Conservation (phyloP, 2,329 filamentous ascomycete genomes). For the Colletotrichum magnum region DNA sequence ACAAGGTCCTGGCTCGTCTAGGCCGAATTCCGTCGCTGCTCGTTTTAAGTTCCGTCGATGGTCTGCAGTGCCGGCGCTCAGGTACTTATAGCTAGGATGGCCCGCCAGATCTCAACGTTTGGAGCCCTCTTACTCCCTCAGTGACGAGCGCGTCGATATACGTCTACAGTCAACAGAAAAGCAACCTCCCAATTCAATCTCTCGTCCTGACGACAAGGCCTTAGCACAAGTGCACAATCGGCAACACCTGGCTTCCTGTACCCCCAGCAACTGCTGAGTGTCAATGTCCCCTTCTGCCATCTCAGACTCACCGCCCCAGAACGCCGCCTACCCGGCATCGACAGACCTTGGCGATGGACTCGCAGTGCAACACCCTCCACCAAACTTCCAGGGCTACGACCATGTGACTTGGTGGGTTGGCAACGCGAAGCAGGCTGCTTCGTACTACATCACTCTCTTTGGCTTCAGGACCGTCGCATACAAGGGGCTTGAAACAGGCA, state of each 20-base stretch:
- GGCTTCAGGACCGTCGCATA: constrained; percentile 89
- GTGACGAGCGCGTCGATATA: neutral
- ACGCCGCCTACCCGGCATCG: constrained; percentile 57
- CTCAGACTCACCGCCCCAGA: constrained; percentile 62
- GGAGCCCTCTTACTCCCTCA: neutral
- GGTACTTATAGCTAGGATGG: constrained; percentile 14
- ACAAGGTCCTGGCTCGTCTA: neutral
- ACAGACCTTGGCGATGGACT: constrained; percentile 61
- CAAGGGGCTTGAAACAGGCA: constrained; percentile 89
- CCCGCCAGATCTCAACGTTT: constrained; percentile 3
- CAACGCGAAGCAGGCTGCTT: constrained; percentile 94
- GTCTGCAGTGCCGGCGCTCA: constrained; percentile 8
- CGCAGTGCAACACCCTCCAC: constrained; percentile 64
- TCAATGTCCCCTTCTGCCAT: constrained; percentile 73
- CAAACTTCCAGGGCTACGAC: constrained; percentile 86
- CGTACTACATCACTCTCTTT: constrained; percentile 90
- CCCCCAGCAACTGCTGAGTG: constrained; percentile 41
- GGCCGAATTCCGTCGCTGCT: constrained; percentile 29
- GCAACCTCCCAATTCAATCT: neutral
- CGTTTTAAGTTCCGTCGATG: constrained; percentile 16
- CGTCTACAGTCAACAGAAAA: neutral
- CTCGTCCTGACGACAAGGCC: neutral
- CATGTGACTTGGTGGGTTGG: constrained; percentile 97
- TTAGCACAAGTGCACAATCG: neutral
- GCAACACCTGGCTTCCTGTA: constrained; percentile 8